phyloP scores from a whole-genome alignment of 768 basidiomycete genomes.

The Leccinum aurantiacum region DNA sequence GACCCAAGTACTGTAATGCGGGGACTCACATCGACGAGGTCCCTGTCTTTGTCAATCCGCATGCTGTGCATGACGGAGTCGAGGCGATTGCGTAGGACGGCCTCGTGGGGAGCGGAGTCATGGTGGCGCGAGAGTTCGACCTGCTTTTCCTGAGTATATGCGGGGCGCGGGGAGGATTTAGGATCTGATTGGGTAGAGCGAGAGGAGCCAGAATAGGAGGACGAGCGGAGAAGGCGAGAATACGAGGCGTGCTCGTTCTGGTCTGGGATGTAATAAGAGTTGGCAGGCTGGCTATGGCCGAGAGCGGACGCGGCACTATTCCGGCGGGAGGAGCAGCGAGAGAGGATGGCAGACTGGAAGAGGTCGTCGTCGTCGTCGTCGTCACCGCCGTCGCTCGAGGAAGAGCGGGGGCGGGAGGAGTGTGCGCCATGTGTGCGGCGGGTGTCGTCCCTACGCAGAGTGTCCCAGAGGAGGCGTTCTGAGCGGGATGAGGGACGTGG shows the following conservation, averaged over 20 bases:
- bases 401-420: conserved; percentile 28
- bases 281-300: conserved; percentile 6
- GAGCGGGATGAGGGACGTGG: conserved; percentile 49
- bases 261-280: conserved; percentile 36
- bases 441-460: conserved; percentile 50
- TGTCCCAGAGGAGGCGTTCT: conserved; percentile 55
- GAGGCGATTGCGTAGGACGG: conserved; percentile 51
- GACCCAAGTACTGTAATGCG: neutral
- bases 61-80: conserved; percentile 49
- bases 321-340: conserved; percentile 21
- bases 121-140: conserved; percentile 23
- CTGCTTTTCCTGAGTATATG: conserved; percentile 19
- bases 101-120: conserved; percentile 48
- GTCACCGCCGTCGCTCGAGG: conserved; percentile 23
- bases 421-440: conserved; percentile 31
- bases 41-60: conserved; percentile 25
- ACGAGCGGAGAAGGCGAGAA: conserved; percentile 25
- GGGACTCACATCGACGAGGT: conserved; percentile 25
- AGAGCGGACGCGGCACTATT: conserved; percentile 22
- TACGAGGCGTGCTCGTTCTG: conserved; percentile 28
- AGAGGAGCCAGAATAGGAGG: conserved; percentile 29
- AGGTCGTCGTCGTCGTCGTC: conserved; percentile 25
- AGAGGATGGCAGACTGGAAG: conserved; percentile 30
- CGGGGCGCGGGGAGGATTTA: conserved; percentile 14
- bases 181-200: conserved; percentile 24